A percentile compares a stretch with the other conserved stretches of the same genome.
Evolutionary conservation across 2,329 filamentous ascomycete genomes (phyloP).

Genomic region (Ceratocystis alfenasii): DNA sequence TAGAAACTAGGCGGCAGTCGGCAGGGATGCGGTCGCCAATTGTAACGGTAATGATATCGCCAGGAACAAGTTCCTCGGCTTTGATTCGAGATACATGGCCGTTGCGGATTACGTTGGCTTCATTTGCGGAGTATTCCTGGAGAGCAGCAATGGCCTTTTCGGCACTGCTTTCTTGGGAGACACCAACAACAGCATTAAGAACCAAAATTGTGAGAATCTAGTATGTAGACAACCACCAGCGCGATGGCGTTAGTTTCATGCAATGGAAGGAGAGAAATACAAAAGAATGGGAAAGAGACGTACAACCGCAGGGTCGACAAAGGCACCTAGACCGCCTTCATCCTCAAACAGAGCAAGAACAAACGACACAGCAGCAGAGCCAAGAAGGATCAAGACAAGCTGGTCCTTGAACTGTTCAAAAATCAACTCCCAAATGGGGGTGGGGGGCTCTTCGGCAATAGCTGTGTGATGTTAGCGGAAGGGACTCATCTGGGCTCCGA

Average conservation of each 20-base stretch:
- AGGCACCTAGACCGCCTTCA: slow-evolving; percentile 87
- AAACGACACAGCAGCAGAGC: slow-evolving; percentile 86
- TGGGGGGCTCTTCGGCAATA: slow-evolving; percentile 78
- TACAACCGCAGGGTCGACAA: slow-evolving; percentile 91
- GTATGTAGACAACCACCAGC: background rate
- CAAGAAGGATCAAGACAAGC: slow-evolving; percentile 86
- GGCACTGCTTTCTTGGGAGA: slow-evolving; percentile 95
- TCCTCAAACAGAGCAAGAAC: slow-evolving; percentile 86
- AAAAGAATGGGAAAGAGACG: slow-evolving; percentile 31
- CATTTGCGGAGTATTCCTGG: slow-evolving; percentile 97
- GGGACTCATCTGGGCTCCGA: no score
- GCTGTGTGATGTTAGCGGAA: slow-evolving; percentile 30
- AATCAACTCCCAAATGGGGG: slow-evolving; percentile 89
- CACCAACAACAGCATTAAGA: slow-evolving; percentile 91
- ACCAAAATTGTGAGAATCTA: slow-evolving; percentile 94
- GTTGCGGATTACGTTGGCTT: slow-evolving; percentile 84
- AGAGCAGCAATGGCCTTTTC: slow-evolving; percentile 97
- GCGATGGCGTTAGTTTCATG: background rate
- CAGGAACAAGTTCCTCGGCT: slow-evolving; percentile 93
- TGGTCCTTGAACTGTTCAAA: slow-evolving; percentile 99
- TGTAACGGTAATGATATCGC: slow-evolving; percentile 76
- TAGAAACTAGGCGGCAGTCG: slow-evolving; percentile 77
- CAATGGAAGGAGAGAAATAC: background rate
- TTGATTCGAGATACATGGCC: slow-evolving; percentile 65
- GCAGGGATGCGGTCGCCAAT: slow-evolving; percentile 91